These are phyloP conservation scores for Petunia secreta DNA, from an alignment of 257 asterid species.

Conservation along the genomic window DNA sequence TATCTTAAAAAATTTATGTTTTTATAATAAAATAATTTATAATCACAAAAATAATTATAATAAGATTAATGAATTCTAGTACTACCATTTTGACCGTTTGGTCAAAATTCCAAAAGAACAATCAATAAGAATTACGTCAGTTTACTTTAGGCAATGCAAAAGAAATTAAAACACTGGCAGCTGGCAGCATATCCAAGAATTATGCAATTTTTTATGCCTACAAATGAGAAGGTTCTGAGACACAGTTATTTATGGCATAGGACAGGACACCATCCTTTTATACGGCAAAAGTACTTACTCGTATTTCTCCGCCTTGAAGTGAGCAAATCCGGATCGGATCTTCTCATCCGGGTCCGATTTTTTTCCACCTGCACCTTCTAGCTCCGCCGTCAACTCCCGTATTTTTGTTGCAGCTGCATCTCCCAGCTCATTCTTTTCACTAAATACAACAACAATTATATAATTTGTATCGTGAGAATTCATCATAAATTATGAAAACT, in stretches of 20 bases:
- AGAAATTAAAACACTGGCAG: too few relatives aligned
- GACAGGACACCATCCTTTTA: background rate
- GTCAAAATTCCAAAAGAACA: too few relatives aligned
- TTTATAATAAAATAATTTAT: too few relatives aligned
- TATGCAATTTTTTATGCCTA: slow-evolving; percentile 18
- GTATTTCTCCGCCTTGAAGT: slow-evolving; percentile 54
- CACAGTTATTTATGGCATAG: background rate
- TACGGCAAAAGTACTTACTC: slow-evolving; percentile 43
- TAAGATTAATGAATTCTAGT: too few relatives aligned
- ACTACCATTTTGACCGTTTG: too few relatives aligned
- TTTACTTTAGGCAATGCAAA: too few relatives aligned
- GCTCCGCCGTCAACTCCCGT: slow-evolving; percentile 66
- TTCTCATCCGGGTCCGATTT: slow-evolving; percentile 54
- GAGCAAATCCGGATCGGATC: slow-evolving; percentile 73
- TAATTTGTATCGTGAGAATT: too few relatives aligned
- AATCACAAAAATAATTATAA: too few relatives aligned
- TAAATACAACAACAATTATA: background rate
- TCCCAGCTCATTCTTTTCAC: slow-evolving; percentile 66
- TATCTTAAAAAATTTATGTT: too few relatives aligned
- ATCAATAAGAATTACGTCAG: too few relatives aligned
- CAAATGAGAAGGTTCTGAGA: background rate
- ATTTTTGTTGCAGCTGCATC: slow-evolving; percentile 75
- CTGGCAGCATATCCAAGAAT: slow-evolving; percentile 39
- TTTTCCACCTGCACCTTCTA: slow-evolving; percentile 41
- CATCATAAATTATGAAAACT: too few relatives aligned